Evolutionary conservation across 2,329 filamentous ascomycete species (phyloP).

Genomic region (Trichoderma koningiopsis): DNA sequence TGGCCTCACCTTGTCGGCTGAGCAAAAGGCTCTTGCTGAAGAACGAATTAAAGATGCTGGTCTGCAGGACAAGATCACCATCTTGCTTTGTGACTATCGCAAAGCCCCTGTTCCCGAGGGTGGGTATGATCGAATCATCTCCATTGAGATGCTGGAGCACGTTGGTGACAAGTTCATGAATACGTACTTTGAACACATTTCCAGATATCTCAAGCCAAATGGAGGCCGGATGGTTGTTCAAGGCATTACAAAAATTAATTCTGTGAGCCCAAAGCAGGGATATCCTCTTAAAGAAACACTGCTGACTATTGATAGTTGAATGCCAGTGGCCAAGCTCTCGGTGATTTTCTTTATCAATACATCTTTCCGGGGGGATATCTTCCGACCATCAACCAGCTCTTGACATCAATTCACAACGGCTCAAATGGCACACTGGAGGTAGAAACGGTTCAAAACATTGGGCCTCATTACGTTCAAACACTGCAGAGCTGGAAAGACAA

Average conservation of each 20-base stretch:
- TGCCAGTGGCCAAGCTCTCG: background rate
- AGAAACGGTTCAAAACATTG: slow-evolving; percentile 70
- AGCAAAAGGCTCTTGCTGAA: slow-evolving; percentile 70
- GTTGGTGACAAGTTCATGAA: slow-evolving; percentile 67
- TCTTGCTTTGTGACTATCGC: slow-evolving; percentile 69
- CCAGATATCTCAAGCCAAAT: slow-evolving; percentile 63
- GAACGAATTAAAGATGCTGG: slow-evolving; percentile 63
- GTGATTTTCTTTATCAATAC: slow-evolving; percentile 44
- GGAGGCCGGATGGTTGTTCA: slow-evolving; percentile 70
- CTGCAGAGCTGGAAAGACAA: slow-evolving; percentile 67
- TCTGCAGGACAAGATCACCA: slow-evolving; percentile 60
- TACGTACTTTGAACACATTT: slow-evolving; percentile 66
- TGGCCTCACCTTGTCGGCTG: slow-evolving; percentile 65
- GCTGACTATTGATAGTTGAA: background rate
- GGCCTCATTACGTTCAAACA: slow-evolving; percentile 71
- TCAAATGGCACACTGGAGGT: slow-evolving; percentile 64
- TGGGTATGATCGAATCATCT: slow-evolving; percentile 69
- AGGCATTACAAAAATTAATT: slow-evolving; percentile 64
- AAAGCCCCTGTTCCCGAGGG: slow-evolving; percentile 55
- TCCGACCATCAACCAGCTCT: slow-evolving; percentile 58
- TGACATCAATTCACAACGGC: slow-evolving; percentile 60
- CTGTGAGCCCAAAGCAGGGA: background rate
- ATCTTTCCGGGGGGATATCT: slow-evolving; percentile 79
- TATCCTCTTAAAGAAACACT: background rate
- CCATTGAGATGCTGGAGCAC: slow-evolving; percentile 76